phyloP scores from a whole-genome alignment of 768 basidiomycete genomes.

The Lentinula guzmanii region DNA sequence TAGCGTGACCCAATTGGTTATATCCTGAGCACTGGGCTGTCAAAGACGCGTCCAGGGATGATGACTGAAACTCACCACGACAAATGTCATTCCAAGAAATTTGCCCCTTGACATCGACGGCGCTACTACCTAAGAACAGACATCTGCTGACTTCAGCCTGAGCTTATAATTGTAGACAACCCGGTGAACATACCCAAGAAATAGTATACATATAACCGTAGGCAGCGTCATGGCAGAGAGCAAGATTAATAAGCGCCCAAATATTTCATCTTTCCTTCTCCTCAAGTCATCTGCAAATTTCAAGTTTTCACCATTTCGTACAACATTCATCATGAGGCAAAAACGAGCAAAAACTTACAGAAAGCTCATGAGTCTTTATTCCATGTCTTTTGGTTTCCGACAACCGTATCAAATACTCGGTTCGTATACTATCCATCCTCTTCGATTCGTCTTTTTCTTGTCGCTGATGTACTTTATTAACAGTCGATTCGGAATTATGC shows the following conservation, averaged over 20 bases:
- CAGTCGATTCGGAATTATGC: slow-evolving; percentile 87
- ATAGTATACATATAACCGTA: not conserved
- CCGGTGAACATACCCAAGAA: slow-evolving; percentile 1
- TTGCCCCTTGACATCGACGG: slow-evolving; percentile 54
- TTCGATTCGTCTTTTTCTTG: slow-evolving; percentile 3
- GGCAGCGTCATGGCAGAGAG: slow-evolving; percentile 6
- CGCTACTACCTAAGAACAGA: slow-evolving; percentile 17
- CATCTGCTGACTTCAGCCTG: not conserved
- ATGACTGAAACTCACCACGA: slow-evolving; percentile 33
- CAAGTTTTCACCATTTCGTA: not conserved
- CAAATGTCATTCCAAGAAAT: slow-evolving; percentile 72
- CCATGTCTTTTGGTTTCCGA: slow-evolving; percentile 81
- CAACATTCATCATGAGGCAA: slow-evolving; percentile 66
- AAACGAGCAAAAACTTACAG: slow-evolving; percentile 93
- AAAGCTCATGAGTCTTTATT: slow-evolving; percentile 90
- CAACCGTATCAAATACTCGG: slow-evolving; percentile 93
- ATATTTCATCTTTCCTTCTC: not conserved
- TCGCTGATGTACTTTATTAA: not conserved
- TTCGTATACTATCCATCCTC: slow-evolving; percentile 24
- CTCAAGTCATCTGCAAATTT: not conserved
- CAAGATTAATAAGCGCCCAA: not conserved
- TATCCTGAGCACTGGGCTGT: slow-evolving; percentile 17
- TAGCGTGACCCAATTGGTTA: slow-evolving; percentile 45
- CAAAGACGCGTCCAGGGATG: slow-evolving; percentile 10
- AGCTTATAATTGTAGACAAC: not conserved